Conservation (phyloP, 1,284 basidiomycete genomes). For the Meripilus lineatus region DNA sequence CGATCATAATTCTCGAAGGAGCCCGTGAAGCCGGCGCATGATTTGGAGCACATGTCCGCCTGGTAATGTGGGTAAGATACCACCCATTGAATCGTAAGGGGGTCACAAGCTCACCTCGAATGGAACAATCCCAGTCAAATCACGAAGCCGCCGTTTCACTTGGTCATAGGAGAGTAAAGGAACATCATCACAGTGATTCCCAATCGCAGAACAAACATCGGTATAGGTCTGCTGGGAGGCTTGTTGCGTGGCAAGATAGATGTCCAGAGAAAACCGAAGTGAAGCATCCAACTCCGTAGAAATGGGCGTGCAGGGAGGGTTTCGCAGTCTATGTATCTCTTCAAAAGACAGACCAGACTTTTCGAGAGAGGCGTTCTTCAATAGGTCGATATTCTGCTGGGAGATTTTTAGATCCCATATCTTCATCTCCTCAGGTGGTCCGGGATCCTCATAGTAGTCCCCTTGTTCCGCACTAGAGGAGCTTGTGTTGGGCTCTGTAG, state of each 20-base stretch:
- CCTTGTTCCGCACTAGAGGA: too few species aligned
- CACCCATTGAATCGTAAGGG: too few species aligned
- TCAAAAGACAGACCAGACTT: conserved; percentile 18
- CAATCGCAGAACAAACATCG: conserved; percentile 13
- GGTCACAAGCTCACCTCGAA: too few species aligned
- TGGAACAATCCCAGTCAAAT: conserved; percentile 21
- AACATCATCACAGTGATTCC: conserved; percentile 6
- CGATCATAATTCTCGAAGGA: conserved; percentile 15
- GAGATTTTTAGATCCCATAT: neutral
- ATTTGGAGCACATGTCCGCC: conserved; percentile 27
- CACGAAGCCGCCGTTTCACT: conserved; percentile 17
- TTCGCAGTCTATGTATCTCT: conserved; percentile 20
- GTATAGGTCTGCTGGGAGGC: conserved; percentile 22
- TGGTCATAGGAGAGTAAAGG: conserved; percentile 20
- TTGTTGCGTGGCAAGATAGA: conserved; percentile 21
- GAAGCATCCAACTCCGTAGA: conserved; percentile 16
- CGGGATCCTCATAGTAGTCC: too few species aligned
- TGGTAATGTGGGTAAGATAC: too few species aligned
- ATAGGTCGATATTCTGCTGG: neutral
- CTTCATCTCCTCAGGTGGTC: too few species aligned
- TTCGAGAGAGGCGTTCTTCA: neutral
- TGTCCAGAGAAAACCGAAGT: conserved; percentile 18
- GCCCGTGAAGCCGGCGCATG: conserved; percentile 25
- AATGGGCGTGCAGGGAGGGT: conserved; percentile 19
- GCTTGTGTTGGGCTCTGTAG: too few species aligned